A percentile compares a stretch with the other conserved stretches of the same genome.
Evolutionary conservation across 352 stramenopile genomes (phyloP).

Genomic region (Phytophthora vignae): DNA sequence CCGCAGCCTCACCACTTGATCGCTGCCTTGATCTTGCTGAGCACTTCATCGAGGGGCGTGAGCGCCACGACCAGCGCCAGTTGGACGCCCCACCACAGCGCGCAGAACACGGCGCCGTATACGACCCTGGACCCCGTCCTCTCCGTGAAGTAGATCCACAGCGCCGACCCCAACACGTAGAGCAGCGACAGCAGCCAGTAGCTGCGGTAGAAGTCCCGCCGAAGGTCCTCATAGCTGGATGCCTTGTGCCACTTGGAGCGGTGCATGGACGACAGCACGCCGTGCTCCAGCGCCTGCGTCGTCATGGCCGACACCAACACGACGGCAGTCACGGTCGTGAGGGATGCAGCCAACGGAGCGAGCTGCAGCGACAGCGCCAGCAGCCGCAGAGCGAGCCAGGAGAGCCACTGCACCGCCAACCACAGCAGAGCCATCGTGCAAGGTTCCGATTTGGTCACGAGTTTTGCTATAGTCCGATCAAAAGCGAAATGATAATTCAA

Average conservation of each 20-base stretch:
- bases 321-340: conserved; percentile 33
- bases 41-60: conserved; percentile 65
- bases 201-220: conserved; percentile 62
- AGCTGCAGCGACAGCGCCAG: conserved; percentile 33
- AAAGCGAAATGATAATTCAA: no score
- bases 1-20: conserved; percentile 26
- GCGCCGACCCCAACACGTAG: conserved; percentile 42
- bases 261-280: conserved; percentile 57
- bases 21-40: conserved; percentile 38
- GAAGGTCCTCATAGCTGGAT: conserved; percentile 46
- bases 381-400: conserved; percentile 25
- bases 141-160: conserved; percentile 77
- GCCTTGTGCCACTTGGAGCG: conserved; percentile 59
- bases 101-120: conserved; percentile 64
- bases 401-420: conserved; percentile 8
- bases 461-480: background rate
- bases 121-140: conserved; percentile 49
- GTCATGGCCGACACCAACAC: conserved; percentile 66
- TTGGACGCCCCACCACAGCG: conserved; percentile 61
- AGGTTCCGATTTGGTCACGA: conserved; percentile 9
- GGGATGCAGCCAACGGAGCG: conserved; percentile 11
- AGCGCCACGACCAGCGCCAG: conserved; percentile 63
- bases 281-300: conserved; percentile 72
- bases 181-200: conserved; percentile 69
- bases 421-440: conserved; percentile 31